Conservation (phyloP, 2,329 filamentous ascomycete genomes). For the Ilyonectria mors-panacis region DNA sequence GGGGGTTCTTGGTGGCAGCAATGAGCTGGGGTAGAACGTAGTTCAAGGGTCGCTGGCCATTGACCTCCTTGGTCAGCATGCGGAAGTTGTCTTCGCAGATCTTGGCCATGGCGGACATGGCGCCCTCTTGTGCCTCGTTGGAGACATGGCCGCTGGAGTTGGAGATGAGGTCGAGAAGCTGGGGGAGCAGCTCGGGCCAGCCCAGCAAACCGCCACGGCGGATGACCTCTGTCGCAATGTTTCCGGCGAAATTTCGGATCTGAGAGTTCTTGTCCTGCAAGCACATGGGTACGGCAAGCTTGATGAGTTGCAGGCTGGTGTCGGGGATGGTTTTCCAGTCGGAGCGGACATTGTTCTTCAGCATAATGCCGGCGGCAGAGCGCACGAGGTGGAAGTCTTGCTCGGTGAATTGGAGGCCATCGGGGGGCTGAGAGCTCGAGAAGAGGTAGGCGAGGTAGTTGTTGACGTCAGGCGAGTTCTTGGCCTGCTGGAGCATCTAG, state of each 20-base stretch:
- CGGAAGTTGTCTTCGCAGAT: constrained; percentile 97
- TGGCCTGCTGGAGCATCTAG: constrained; percentile 94
- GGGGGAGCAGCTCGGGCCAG: constrained; percentile 92
- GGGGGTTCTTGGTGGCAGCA: constrained; percentile 83
- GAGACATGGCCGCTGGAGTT: constrained; percentile 79
- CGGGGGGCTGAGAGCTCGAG: constrained; percentile 76
- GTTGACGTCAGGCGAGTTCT: constrained; percentile 90
- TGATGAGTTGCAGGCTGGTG: constrained; percentile 81
- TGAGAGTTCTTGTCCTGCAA: constrained; percentile 86
- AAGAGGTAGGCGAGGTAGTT: constrained; percentile 97
- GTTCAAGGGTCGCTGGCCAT: constrained; percentile 88
- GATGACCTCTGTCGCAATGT: constrained; percentile 93
- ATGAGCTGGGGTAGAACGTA: constrained; percentile 93
- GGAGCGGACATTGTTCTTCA: constrained; percentile 92
- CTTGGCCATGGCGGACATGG: constrained; percentile 93
- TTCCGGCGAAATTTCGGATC: constrained; percentile 91
- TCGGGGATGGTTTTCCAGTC: constrained; percentile 84
- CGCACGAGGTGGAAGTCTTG: constrained; percentile 82
- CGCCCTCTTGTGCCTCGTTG: constrained; percentile 86
- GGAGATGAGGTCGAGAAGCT: constrained; percentile 83
- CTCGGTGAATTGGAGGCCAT: constrained; percentile 71
- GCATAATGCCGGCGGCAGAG: constrained; percentile 90
- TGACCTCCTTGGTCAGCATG: constrained; percentile 87
- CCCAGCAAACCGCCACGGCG: constrained; percentile 86
- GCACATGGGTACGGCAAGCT: constrained; percentile 81